These are phyloP conservation scores for Cladosporium sp. DNA, from an alignment of 2,329 filamentous ascomycete genomes.

Conservation along the genomic window DNA sequence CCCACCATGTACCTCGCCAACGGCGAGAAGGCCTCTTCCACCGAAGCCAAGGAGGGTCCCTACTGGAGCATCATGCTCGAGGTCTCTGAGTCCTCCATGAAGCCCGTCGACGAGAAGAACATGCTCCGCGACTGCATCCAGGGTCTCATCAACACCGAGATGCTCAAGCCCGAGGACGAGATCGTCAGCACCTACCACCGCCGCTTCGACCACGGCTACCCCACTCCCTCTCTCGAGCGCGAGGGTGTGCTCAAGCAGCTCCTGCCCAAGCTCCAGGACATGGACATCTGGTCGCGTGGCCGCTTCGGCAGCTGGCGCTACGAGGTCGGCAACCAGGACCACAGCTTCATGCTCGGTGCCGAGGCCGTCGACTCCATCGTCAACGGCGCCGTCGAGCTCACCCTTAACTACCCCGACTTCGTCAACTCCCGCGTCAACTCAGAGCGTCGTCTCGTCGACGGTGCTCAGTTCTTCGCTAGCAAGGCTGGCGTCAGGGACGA, in stretches of 20 bases:
- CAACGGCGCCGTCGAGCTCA: slow-evolving; percentile 84
- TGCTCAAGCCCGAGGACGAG: slow-evolving; percentile 86
- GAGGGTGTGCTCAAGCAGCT: slow-evolving; percentile 91
- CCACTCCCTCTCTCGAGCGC: slow-evolving; percentile 89
- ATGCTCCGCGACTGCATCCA: slow-evolving; percentile 88
- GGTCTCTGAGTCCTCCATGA: slow-evolving; percentile 91
- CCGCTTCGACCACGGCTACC: slow-evolving; percentile 97
- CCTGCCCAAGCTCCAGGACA: slow-evolving; percentile 83
- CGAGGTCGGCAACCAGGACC: slow-evolving; percentile 95
- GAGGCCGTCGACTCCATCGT: slow-evolving; percentile 89
- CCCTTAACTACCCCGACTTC: slow-evolving; percentile 94
- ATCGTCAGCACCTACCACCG: slow-evolving; percentile 98
- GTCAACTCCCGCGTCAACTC: slow-evolving; percentile 74
- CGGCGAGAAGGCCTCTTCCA: slow-evolving; percentile 72
- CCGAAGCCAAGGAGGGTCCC: slow-evolving; percentile 75
- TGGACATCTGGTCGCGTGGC: slow-evolving; percentile 91
- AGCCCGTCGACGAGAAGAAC: slow-evolving; percentile 83
- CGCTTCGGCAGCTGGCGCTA: slow-evolving; percentile 98
- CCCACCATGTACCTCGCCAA: slow-evolving; percentile 81
- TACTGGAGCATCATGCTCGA: slow-evolving; percentile 99
- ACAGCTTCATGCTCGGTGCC: slow-evolving; percentile 95
- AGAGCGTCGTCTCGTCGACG: slow-evolving; percentile 59
- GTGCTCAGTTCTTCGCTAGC: slow-evolving; percentile 55
- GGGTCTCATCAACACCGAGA: slow-evolving; percentile 95
- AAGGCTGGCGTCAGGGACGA: not conserved